Evolutionary conservation across 1,284 basidiomycete species (phyloP), one percentile per base, ranked within the genome.

Genomic region (Moesziomyces globuligerus): DNA sequence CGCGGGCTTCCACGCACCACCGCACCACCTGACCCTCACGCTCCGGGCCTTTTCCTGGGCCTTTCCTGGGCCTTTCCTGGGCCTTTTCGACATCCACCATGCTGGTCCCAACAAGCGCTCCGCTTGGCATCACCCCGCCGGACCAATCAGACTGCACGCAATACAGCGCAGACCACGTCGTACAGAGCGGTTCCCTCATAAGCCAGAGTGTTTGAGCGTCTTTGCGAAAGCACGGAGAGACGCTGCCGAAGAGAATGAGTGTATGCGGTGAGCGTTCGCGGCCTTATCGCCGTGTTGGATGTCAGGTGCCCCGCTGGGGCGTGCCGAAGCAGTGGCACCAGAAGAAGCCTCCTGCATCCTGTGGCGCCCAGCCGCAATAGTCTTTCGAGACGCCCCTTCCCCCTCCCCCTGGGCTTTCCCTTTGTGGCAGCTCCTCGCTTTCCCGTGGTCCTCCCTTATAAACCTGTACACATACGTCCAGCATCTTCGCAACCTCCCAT

Each of bases 11-110:
- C n/a, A n/a, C n/a, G 24, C n/a, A 7, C 40, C 38, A 20, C 39
- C 13, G 34, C 18, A 34, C 20, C 40, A 34, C 41, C 15, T 53
- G 58, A 70, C 53, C 56, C 49, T 56, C 23, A 9, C 24, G 10
- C 40, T 6, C 37, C 37, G 21, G n/a, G 21, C 21, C 29, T 18
- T 32, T 18, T 46, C 44, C 32, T 17, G 44, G 44, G 44, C 44
- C 44, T 32, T 13, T 46, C 44, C n/a, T n/a, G 44, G 44, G 44
- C 44, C 44, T 57, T 61, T 56, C 41, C 58, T 54, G 66, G 66
- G 59, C 66, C 66, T 57, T 61, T 56, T 42, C 17, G 4, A 6
- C 32, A 11, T 34, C 32, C 32, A 13, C 32, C 32, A 34, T 34
- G 32, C 32, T 17, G 32, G 15, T 34, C 15, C 32, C 15, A 34